Evolutionary conservation across 768 basidiomycete species (phyloP).

Genomic region (Floccularia luteovirens): DNA sequence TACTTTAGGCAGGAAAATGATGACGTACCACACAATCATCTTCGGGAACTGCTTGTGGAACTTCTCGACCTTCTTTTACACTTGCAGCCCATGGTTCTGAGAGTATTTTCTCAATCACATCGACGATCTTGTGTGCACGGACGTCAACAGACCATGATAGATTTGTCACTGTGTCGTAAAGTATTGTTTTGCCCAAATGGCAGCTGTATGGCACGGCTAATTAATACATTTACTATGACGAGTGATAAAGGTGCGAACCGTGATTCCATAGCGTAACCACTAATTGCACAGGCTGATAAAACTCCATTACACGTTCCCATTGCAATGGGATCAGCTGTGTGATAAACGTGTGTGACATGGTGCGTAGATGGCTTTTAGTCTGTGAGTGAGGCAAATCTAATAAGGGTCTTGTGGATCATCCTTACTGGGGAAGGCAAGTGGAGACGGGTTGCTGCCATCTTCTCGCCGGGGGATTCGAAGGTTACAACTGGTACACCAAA

Average conservation of each 20-base stretch:
- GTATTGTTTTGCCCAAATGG: slow-evolving; percentile 77
- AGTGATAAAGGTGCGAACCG: slow-evolving; percentile 31
- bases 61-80: slow-evolving; percentile 52
- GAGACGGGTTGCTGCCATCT: slow-evolving; percentile 66
- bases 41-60: slow-evolving; percentile 46
- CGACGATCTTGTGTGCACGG: slow-evolving; percentile 73
- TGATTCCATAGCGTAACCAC: slow-evolving; percentile 86
- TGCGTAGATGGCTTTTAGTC: slow-evolving; percentile 55
- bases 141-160: slow-evolving; percentile 82
- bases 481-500: slow-evolving; percentile 86
- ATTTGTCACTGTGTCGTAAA: slow-evolving; percentile 90
- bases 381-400: background rate
- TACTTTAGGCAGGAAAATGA: background rate
- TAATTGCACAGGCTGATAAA: slow-evolving; percentile 73
- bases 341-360: slow-evolving; percentile 86
- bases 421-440: slow-evolving; percentile 83
- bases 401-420: background rate
- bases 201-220: slow-evolving; percentile 39
- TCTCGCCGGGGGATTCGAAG: slow-evolving; percentile 88
- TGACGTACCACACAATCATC: slow-evolving; percentile 64
- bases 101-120: slow-evolving; percentile 69
- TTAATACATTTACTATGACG: background rate
- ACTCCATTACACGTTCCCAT: slow-evolving; percentile 85
- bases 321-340: slow-evolving; percentile 92
- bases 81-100: slow-evolving; percentile 64